Percentiles rank a stretch among this genome's conserved stretches.
Conservation (phyloP, 2,329 filamentous ascomycete genomes). For the Plenodomus biglobosus region DNA sequence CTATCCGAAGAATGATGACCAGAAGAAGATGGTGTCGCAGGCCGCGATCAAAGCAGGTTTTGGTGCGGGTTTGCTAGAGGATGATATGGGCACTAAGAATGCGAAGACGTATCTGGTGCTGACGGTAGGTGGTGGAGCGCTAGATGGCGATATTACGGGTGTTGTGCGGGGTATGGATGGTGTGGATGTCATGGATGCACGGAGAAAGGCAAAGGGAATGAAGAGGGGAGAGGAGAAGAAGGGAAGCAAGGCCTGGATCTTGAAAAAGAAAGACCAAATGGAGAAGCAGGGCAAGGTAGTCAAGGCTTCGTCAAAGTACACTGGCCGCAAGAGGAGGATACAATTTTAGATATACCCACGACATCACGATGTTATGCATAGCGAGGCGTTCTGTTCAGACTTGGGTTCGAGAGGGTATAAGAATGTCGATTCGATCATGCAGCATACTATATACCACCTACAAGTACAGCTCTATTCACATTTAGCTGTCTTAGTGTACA, state of each 20-base stretch:
- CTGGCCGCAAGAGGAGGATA: slow-evolving; percentile 79
- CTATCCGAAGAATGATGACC: slow-evolving; percentile 92
- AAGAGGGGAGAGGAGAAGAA: slow-evolving; percentile 66
- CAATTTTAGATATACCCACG: slow-evolving; percentile 62
- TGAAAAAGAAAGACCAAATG: slow-evolving; percentile 90
- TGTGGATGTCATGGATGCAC: slow-evolving; percentile 69
- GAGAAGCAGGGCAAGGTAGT: slow-evolving; percentile 92
- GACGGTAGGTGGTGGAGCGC: slow-evolving; percentile 74
- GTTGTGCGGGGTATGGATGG: slow-evolving; percentile 87
- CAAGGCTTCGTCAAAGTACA: slow-evolving; percentile 90
- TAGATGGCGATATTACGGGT: slow-evolving; percentile 76
- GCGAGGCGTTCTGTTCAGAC: slow-evolving; percentile 35
- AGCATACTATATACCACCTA: slow-evolving; percentile 46
- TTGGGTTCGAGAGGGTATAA: slow-evolving; percentile 26
- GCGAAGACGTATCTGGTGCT: slow-evolving; percentile 94
- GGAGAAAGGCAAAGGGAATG: slow-evolving; percentile 55
- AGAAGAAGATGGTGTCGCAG: slow-evolving; percentile 86
- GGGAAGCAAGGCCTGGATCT: slow-evolving; percentile 80
- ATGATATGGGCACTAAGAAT: slow-evolving; percentile 95
- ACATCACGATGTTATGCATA: slow-evolving; percentile 36
- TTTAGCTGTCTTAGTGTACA: slow-evolving; percentile 37
- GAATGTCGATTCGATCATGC: slow-evolving; percentile 41
- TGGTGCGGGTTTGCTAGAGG: slow-evolving; percentile 89
- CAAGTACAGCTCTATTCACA: slow-evolving; percentile 46
- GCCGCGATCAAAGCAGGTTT: slow-evolving; percentile 94